Evolutionary conservation across 495 filamentous ascomycete species (phyloP), one percentile per base, ranked within the genome.

Genomic region (Aspergillus coremiiformis): DNA sequence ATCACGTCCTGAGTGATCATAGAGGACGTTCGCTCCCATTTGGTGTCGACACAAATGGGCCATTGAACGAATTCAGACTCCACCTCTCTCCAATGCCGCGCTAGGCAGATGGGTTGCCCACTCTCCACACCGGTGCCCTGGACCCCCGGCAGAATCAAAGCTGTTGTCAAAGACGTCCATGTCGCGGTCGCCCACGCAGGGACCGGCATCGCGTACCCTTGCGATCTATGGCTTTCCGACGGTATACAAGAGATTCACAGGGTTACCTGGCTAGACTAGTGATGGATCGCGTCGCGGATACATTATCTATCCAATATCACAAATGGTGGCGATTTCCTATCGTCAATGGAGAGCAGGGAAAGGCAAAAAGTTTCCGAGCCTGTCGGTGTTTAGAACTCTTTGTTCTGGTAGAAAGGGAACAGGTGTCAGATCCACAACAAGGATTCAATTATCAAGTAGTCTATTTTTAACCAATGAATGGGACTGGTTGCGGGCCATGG

Each of bases 1-100:
- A 32, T 24, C 14, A 19, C 35, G 17, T 24, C 29, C 20, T 49
- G 26, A n/a, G 30, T 20, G 17, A 33, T 24, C 6, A 29, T 43
- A 35, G 41, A 19, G 51, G 29, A n/a, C 17, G 33, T 49, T 39
- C 37, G 35, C 41, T 51, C 50, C 62, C 58, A 57, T 42, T 49
- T 52, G 0, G 59, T 62, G 48, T 60, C 55, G 17, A 58, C 8
- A 33, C 63, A 66, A 8, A 47, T 30, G 17, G 63, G 63, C 52
- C 52, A 52, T 44, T 57, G 47, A 14, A 66, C 21, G 29, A 54
- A 48, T n/a, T 21, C 48, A n/a, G 52, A 54, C 20, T 54, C 56
- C 26, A 42, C 39, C n/a, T 57, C 50, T 29, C 32, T 47, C 53
- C 56, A 59, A n/a, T 47, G 17, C 15, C 45, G 32, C 10, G 51